Percentiles rank a stretch among this genome's conserved stretches.
Conservation (phyloP, 805 yeast genomes). For the Nakazawaea peltata region DNA sequence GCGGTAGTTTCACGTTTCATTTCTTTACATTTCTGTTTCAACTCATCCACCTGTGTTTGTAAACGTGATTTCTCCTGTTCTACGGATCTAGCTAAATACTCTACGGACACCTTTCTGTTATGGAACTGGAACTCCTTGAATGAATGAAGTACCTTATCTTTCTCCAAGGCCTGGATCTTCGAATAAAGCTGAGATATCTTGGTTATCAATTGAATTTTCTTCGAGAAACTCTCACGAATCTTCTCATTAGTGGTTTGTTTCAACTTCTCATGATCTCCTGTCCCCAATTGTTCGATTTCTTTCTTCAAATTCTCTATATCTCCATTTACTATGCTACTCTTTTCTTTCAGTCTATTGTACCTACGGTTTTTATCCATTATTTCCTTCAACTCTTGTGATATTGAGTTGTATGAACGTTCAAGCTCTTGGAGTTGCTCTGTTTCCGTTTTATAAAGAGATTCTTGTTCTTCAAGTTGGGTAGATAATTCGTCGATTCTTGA, state of each 20-base stretch:
- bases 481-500: constrained; percentile 4
- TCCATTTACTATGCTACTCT: constrained; percentile 20
- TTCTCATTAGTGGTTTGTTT: constrained; percentile 12
- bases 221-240: constrained; percentile 20
- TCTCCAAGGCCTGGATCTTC: constrained; percentile 18
- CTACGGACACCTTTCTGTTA: constrained; percentile 27
- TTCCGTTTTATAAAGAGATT: no score
- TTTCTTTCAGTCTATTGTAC: constrained; percentile 17
- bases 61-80: constrained; percentile 21
- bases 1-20: constrained; percentile 15
- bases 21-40: constrained; percentile 11
- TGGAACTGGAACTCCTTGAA: constrained; percentile 28
- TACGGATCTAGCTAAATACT: constrained; percentile 20
- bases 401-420: no score
- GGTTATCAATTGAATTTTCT: constrained; percentile 18
- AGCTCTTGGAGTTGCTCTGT: no score
- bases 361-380: no score
- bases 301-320: constrained; percentile 24
- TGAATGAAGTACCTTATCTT: constrained; percentile 18
- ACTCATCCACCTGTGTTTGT: constrained; percentile 10
- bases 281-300: constrained; percentile 34
- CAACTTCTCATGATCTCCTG: constrained; percentile 15
- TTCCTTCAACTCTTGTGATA: no score
- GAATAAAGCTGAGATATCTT: constrained; percentile 15
- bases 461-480: no score